Percentiles rank a stretch among this genome's conserved stretches.
phyloP scores from a whole-genome alignment of 78 protist species.

The Polysphondylium violaceum region DNA sequence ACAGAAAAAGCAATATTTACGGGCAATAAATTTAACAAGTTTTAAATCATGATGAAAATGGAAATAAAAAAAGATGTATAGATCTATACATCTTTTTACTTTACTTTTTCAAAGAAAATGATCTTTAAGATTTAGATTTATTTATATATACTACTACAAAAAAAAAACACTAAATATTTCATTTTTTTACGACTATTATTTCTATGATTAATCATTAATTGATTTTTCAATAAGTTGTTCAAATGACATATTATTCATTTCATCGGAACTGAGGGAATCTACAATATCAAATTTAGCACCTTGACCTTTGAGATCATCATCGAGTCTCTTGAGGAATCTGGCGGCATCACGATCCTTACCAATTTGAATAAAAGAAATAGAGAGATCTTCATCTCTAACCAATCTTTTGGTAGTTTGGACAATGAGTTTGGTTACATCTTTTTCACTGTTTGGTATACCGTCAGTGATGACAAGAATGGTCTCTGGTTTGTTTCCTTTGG shows the following conservation, averaged over 20 bases:
- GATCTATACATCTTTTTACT: neutral
- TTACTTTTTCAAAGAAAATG: too few species aligned
- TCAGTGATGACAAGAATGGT: slow-evolving; percentile 85
- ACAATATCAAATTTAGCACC: slow-evolving; percentile 84
- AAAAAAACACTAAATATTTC: too few species aligned
- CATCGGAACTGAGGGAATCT: slow-evolving; percentile 27
- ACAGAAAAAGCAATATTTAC: neutral
- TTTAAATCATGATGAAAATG: neutral
- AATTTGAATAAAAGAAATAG: slow-evolving; percentile 83
- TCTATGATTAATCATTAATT: slow-evolving; percentile 53
- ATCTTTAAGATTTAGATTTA: too few species aligned
- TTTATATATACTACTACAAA: too few species aligned
- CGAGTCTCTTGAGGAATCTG: slow-evolving; percentile 64
- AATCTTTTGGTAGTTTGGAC: slow-evolving; percentile 33
- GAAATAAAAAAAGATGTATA: neutral
- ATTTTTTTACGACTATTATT: too few species aligned
- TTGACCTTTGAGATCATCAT: slow-evolving; percentile 12
- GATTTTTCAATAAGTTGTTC: slow-evolving; percentile 69
- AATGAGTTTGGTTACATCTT: slow-evolving; percentile 40
- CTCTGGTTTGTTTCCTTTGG: slow-evolving; percentile 31
- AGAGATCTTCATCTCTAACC: slow-evolving; percentile 69
- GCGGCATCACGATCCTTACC: slow-evolving; percentile 72
- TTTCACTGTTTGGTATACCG: slow-evolving; percentile 74
- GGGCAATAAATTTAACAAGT: neutral
- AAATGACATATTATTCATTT: slow-evolving; percentile 40